Conservation (phyloP, 805 yeast species). For the Tetrapisispora nanseiensis region DNA sequence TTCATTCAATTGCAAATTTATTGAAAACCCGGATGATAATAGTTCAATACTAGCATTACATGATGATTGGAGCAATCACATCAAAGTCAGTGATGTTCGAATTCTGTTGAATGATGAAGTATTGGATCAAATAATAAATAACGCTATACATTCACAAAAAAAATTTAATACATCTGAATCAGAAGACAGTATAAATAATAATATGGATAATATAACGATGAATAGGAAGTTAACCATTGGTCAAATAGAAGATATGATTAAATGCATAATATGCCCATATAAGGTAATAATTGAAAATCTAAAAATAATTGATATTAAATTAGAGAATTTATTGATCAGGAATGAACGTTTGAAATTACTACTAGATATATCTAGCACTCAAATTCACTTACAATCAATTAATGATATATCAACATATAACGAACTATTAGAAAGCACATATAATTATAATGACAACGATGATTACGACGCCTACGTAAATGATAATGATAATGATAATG, state of each 20-base stretch:
- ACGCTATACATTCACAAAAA: neutral
- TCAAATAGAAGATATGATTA: neutral
- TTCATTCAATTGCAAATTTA: constrained; percentile 7
- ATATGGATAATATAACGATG: neutral
- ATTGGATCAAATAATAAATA: constrained; percentile 3
- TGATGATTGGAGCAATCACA: constrained; percentile 14
- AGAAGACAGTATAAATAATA: neutral
- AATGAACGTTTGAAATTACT: constrained; percentile 8
- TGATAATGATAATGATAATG: neutral
- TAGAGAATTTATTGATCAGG: constrained; percentile 21
- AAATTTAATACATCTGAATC: neutral
- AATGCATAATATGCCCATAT: constrained; percentile 1
- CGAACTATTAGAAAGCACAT: constrained; percentile 6
- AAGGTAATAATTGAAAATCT: constrained; percentile 8
- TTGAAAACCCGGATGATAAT: constrained; percentile 2
- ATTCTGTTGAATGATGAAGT: constrained; percentile 2
- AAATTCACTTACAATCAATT: constrained; percentile 19
- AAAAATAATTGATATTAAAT: constrained; percentile 22
- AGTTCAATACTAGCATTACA: neutral
- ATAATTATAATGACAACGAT: neutral
- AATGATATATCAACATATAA: constrained; percentile 14
- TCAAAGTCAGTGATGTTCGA: constrained; percentile 15
- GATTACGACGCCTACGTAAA: neutral
- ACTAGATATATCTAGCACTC: constrained; percentile 21
- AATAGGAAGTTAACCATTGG: neutral